Percentiles rank a stretch among this genome's conserved stretches.
Evolutionary conservation across 805 yeast species (phyloP).

Genomic region (Scheffersomyces ergatensis): DNA sequence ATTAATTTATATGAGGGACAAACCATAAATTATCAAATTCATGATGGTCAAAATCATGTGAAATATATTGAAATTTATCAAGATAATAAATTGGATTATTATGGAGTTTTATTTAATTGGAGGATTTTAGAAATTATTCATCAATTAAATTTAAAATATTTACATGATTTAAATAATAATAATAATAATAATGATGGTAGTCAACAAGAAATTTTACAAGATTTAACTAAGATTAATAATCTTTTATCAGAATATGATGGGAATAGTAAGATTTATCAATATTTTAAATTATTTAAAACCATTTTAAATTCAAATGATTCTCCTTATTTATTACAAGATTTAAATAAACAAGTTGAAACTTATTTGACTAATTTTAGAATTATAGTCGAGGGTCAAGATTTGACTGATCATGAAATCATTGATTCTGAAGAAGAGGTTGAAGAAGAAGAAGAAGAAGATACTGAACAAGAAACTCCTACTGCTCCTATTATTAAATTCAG

Average conservation of each 20-base stretch:
- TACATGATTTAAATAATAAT: constrained; percentile 13
- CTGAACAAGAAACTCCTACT: constrained; percentile 5
- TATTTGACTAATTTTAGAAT: constrained; percentile 19
- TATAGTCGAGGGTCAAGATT: constrained; percentile 24
- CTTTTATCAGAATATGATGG: constrained; percentile 8
- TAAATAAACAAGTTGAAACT: constrained; percentile 15
- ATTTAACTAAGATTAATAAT: constrained; percentile 7
- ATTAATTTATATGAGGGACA: constrained; percentile 19
- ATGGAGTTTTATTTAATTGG: constrained; percentile 30
- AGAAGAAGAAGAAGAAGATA: constrained; percentile 11
- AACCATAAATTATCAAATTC: constrained; percentile 22
- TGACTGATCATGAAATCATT: constrained; percentile 26
- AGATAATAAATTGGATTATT: constrained; percentile 18
- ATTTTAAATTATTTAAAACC: constrained; percentile 21
- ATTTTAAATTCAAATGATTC: constrained; percentile 18
- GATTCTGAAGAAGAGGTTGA: constrained; percentile 13
- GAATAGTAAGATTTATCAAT: constrained; percentile 11
- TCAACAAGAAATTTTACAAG: constrained; percentile 10
- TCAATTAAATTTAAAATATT: constrained; percentile 27
- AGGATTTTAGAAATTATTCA: constrained; percentile 33
- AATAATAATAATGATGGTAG: constrained; percentile 7
- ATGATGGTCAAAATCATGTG: constrained; percentile 25
- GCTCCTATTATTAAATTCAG: constrained; percentile 1
- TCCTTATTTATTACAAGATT: constrained; percentile 10
- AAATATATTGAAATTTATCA: constrained; percentile 29